phyloP scores from a whole-genome alignment of 1,284 basidiomycete species.

The Fistulina hepatica region DNA sequence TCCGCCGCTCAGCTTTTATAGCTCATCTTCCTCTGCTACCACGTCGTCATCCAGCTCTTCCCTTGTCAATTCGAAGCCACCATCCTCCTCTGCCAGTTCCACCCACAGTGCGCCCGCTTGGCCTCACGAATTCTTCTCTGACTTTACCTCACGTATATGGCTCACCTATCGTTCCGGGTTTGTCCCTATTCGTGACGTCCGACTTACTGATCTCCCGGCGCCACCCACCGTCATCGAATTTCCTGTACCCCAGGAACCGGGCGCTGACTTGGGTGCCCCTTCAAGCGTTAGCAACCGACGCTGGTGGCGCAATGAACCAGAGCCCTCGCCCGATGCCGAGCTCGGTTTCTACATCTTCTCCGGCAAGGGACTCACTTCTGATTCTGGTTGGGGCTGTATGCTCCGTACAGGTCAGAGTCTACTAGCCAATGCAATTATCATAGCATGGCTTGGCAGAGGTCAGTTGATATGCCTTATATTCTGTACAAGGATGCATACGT shows the following conservation, averaged over 20 bases:
- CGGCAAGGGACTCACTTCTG: conserved; percentile 79
- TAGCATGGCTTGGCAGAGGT: conserved; percentile 83
- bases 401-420: conserved; percentile 88
- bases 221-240: conserved; percentile 4
- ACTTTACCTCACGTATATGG: conserved; percentile 84
- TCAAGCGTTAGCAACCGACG: too few species aligned
- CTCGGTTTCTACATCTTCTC: not conserved
- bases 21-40: too few species aligned
- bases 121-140: conserved; percentile 79
- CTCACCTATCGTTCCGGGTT: conserved; percentile 90
- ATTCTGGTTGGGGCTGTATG: conserved; percentile 99
- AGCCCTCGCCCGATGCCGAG: too few species aligned
- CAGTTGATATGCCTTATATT: conserved; percentile 23
- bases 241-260: not conserved
- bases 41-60: too few species aligned
- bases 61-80: too few species aligned
- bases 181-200: conserved; percentile 65
- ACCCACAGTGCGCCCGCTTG: too few species aligned
- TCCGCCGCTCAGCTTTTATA: too few species aligned
- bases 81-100: too few species aligned
- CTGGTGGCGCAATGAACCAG: not conserved
- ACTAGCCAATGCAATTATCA: conserved; percentile 80
- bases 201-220: conserved; percentile 40
- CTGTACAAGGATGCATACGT: not conserved
- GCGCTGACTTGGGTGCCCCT: too few species aligned